Conservation (phyloP, 164 flowering plant species). For the Sedum album region DNA sequence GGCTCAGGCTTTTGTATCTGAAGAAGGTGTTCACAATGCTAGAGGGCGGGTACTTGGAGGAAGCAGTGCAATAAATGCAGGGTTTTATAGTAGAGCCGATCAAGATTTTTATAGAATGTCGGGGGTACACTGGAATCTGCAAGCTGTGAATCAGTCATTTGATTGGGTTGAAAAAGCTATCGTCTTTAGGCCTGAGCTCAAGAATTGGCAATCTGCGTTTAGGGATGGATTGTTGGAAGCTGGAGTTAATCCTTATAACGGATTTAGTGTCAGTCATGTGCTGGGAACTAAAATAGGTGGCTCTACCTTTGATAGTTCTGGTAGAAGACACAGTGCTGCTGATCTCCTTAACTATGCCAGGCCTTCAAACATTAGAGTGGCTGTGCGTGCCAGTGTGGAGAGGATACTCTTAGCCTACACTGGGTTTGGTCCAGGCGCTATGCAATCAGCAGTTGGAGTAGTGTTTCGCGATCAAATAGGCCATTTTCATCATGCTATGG, state of each 20-base stretch:
- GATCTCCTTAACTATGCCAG: conserved; percentile 50
- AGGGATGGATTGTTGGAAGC: conserved; percentile 62
- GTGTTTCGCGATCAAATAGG: conserved; percentile 51
- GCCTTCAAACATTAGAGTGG: conserved; percentile 40
- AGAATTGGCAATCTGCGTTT: conserved; percentile 68
- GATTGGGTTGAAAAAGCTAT: conserved; percentile 73
- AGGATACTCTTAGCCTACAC: conserved; percentile 39
- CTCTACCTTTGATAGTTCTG: conserved; percentile 51
- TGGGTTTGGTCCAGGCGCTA: conserved; percentile 10
- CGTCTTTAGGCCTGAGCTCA: conserved; percentile 51
- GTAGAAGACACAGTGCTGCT: conserved; percentile 63
- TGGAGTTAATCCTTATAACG: conserved; percentile 59
- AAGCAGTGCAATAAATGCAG: conserved; percentile 81
- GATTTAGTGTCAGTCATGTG: conserved; percentile 46
- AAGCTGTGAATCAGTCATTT: conserved; percentile 48
- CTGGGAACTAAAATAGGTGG: conserved; percentile 83
- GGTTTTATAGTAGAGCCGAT: conserved; percentile 73
- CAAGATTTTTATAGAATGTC: conserved; percentile 35
- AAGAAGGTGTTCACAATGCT: conserved; percentile 79
- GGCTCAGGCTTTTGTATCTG: conserved; percentile 66
- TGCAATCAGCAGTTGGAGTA: conserved; percentile 49
- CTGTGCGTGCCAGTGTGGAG: conserved; percentile 57
- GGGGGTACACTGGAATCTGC: conserved; percentile 47
- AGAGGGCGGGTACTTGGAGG: conserved; percentile 89
- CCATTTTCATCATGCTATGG: conserved; percentile 58